phyloP scores from a whole-genome alignment of 2,329 filamentous ascomycete species.

The Beauveria sp. region DNA sequence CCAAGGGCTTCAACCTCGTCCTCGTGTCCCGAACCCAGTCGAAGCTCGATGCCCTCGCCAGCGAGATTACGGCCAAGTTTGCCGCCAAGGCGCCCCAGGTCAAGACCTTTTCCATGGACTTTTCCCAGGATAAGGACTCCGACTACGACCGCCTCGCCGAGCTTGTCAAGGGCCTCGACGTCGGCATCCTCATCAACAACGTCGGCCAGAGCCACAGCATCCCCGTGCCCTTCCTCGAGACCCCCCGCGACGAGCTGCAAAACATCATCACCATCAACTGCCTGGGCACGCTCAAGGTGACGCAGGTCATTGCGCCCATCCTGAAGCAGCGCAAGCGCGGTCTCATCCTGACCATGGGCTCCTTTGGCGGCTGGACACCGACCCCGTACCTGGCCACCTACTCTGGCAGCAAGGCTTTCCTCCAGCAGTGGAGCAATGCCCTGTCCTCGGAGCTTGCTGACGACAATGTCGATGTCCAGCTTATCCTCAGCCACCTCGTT shows the following conservation, averaged over 20 bases:
- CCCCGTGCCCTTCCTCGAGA: slow-evolving; percentile 80
- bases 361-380: slow-evolving; percentile 86
- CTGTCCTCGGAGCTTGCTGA: slow-evolving; percentile 76
- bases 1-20: slow-evolving; percentile 88
- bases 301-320: slow-evolving; percentile 73
- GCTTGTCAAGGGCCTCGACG: slow-evolving; percentile 64
- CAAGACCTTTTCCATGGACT: slow-evolving; percentile 87
- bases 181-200: slow-evolving; percentile 91
- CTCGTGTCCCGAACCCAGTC: slow-evolving; percentile 93
- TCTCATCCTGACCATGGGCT: slow-evolving; percentile 93
- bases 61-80: slow-evolving; percentile 67
- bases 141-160: slow-evolving; percentile 71
- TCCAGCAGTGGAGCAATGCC: slow-evolving; percentile 90
- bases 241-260: slow-evolving; percentile 68
- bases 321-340: slow-evolving; percentile 81
- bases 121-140: slow-evolving; percentile 65
- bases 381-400: slow-evolving; percentile 92
- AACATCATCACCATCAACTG: slow-evolving; percentile 96
- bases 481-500: slow-evolving; percentile 87
- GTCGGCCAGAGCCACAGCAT: slow-evolving; percentile 92
- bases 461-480: slow-evolving; percentile 78
- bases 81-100: slow-evolving; percentile 54
- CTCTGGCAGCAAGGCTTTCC: slow-evolving; percentile 94
- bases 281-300: slow-evolving; percentile 79
- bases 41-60: slow-evolving; percentile 72